A percentile compares a stretch with the other conserved stretches of the same genome.
Evolutionary conservation across 2,329 filamentous ascomycete species (phyloP).

Genomic region (Sporothrix brasiliensis): DNA sequence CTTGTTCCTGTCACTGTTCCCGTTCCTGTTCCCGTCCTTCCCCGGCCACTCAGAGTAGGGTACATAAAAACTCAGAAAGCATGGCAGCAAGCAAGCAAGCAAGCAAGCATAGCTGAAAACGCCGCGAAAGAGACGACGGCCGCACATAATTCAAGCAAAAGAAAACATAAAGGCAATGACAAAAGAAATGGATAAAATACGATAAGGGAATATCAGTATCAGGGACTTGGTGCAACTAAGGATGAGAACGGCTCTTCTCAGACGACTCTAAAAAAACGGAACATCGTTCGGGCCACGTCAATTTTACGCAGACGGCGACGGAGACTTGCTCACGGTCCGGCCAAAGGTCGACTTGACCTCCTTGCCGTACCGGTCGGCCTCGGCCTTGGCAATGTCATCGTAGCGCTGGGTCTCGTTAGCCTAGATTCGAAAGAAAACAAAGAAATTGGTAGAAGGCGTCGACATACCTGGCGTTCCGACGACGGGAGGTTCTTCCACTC

Average conservation of each 20-base stretch:
- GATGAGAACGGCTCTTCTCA: conserved; percentile 1
- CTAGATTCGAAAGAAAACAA: not conserved
- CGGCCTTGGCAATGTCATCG: conserved; percentile 41
- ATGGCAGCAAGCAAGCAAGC: not conserved
- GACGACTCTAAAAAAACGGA: conserved; percentile 1
- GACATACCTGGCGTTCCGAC: conserved; percentile 49
- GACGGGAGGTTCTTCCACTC: conserved; percentile 52
- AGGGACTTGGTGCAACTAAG: not conserved
- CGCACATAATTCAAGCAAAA: not conserved
- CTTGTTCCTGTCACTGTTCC: not conserved
- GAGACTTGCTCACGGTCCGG: conserved; percentile 28
- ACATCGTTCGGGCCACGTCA: not conserved
- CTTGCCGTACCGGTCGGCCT: conserved; percentile 42
- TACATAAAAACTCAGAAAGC: conserved; percentile 1
- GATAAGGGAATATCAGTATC: not conserved
- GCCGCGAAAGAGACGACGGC: not conserved
- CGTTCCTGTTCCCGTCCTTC: conserved; percentile 18
- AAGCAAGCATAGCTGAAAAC: conserved; percentile 3
- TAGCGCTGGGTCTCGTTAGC: conserved; percentile 42
- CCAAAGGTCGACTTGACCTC: conserved; percentile 38
- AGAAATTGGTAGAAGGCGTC: not conserved
- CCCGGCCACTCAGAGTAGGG: conserved; percentile 1
- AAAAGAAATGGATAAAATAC: not conserved
- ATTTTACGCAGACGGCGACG: conserved; percentile 3
- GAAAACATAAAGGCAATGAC: conserved; percentile 4